Base-by-base conservation (phyloP, 2,329 filamentous ascomycete genomes). In the Exophiala phaeomuriformis region DNA sequence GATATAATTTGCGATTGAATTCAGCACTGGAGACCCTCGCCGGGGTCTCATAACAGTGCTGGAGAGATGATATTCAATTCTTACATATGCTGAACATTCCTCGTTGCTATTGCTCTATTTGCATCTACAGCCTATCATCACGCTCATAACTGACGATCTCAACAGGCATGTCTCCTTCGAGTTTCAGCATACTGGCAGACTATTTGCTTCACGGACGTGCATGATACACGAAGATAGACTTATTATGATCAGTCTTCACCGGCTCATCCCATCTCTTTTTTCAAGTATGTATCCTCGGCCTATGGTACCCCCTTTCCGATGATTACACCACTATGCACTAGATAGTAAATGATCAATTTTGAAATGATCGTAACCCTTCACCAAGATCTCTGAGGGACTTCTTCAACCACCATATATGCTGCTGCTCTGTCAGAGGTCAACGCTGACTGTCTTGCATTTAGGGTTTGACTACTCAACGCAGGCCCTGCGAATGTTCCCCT, bases 1-100 rank as follows among this genome's bases (percentile, higher is more conserved):
- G 90, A 86, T 77, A 87, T 88, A 95, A 95, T 96, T 96, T 96
- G 90, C 90, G 90, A 91, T 91, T 94, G 90, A 96, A 86, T 80
- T 78, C 75, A 72, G 72, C 72, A 76, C 76, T 82, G 90, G 89
- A 88, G 79, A 76, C 86, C 83, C 89, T 85, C 86, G 90, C 90
- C 90, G 82, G 90, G 83, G 87, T 79, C 77, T 86, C 84, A 79
- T 85, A 84, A 90, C 84, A 85, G 78, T 75, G 69, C 74, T 75
- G 79, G 75, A 81, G 71, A 77, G 66, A 68, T 95, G 90, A 95
- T 86, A 94, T 88, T 90, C 74, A 84, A 82, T 81, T 91, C 90
- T 95, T 95, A 95, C 90, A 95, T 95, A 95, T 95, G 88, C 90
- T 95, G 90, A 95, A 71, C 10, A 19, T 10, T 7, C 7, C 30